A percentile compares a stretch with the other conserved stretches of the same genome.
Conservation (phyloP, 2,329 filamentous ascomycete species). For the Ceratocystis lukuohia region DNA sequence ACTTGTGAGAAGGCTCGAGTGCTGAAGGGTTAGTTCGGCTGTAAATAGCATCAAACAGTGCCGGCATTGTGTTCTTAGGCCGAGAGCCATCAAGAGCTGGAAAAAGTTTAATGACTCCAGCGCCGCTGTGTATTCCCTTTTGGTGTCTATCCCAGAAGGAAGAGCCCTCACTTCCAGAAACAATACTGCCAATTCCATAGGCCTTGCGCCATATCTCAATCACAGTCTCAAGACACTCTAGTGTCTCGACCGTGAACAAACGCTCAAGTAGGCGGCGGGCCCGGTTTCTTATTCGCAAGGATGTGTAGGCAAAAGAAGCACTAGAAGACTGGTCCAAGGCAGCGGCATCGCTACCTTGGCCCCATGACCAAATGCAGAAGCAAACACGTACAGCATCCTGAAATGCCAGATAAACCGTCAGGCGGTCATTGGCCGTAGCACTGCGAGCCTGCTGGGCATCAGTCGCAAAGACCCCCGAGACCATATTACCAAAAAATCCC, state of each 20-base stretch:
- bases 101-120: conserved; percentile 68
- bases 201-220: conserved; percentile 65
- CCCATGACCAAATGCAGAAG: conserved; percentile 93
- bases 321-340: conserved; percentile 52
- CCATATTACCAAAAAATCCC: conserved; percentile 88
- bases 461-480: conserved; percentile 75
- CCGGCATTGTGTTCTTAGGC: conserved; percentile 82
- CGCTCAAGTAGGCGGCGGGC: conserved; percentile 82
- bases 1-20: conserved; percentile 66
- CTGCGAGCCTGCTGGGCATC: conserved; percentile 66
- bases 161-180: conserved; percentile 20
- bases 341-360: conserved; percentile 45
- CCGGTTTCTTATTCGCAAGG: conserved; percentile 77
- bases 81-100: conserved; percentile 84
- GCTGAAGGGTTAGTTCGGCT: conserved; percentile 78
- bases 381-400: conserved; percentile 90
- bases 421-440: conserved; percentile 77
- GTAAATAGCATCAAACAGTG: conserved; percentile 91
- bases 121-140: conserved; percentile 24
- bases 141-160: conserved; percentile 2
- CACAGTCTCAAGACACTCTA: conserved; percentile 87
- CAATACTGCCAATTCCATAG: conserved; percentile 22
- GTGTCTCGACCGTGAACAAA: conserved; percentile 76
- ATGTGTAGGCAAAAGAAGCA: conserved; percentile 83
- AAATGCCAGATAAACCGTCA: conserved; percentile 91